Evolutionary conservation across 73 alveolate species (phyloP).

Genomic region (Blepharisma japonicum): DNA sequence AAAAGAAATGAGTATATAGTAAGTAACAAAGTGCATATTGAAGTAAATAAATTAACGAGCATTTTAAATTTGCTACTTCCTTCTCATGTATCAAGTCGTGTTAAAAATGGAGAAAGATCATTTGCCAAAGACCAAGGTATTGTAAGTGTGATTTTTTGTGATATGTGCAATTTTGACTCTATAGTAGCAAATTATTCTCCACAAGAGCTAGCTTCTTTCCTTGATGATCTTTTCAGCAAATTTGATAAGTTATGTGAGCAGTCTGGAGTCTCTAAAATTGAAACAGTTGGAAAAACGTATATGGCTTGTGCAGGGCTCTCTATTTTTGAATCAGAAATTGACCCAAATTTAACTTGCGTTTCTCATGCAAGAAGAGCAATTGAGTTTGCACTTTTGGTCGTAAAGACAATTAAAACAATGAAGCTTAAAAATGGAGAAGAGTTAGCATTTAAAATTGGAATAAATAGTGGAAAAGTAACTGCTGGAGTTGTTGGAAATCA

Average conservation of each 20-base stretch:
- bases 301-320: conserved; percentile 84
- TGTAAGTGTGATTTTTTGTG: conserved; percentile 71
- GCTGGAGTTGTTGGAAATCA: conserved; percentile 98
- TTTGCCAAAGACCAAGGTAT: conserved; percentile 68
- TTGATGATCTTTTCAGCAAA: conserved; percentile 64
- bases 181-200: conserved; percentile 50
- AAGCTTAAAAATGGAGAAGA: conserved; percentile 6
- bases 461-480: conserved; percentile 94
- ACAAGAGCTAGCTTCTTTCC: conserved; percentile 44
- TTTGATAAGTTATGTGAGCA: conserved; percentile 66
- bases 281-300: conserved; percentile 83
- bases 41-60: conserved; percentile 35
- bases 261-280: conserved; percentile 58
- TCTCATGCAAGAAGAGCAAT: conserved; percentile 5
- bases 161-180: conserved; percentile 66
- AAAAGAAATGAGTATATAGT: conserved; percentile 23
- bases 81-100: conserved; percentile 61
- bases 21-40: background rate
- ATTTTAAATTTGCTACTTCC: conserved; percentile 66
- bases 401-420: background rate
- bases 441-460: conserved; percentile 82
- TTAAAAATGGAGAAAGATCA: conserved; percentile 58
- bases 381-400: background rate
- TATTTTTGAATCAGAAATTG: conserved; percentile 45
- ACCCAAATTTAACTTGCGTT: conserved; percentile 35